phyloP scores from a whole-genome alignment of 2,329 filamentous ascomycete species.

The Hypoxylon sp. region DNA sequence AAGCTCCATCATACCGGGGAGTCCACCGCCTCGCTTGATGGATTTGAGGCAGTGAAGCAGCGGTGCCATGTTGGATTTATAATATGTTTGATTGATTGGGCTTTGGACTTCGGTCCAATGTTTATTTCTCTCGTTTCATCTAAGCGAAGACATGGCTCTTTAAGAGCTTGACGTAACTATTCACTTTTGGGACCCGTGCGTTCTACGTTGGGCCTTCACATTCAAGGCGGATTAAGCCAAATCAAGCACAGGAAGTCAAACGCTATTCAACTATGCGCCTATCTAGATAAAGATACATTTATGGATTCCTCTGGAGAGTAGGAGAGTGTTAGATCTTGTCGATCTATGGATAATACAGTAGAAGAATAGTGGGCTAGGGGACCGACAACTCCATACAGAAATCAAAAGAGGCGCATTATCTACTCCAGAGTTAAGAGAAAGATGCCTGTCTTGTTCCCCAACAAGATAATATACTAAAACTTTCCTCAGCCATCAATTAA shows the following conservation, averaged over 20 bases:
- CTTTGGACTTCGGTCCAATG: not conserved
- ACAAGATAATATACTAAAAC: not conserved
- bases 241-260: not conserved
- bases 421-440: not conserved
- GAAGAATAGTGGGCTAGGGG: not conserved
- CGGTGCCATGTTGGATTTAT: not conserved
- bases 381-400: not conserved
- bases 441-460: not conserved
- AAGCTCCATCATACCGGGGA: conserved; percentile 5
- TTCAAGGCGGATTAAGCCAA: not conserved
- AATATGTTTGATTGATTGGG: not conserved
- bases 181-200: not conserved
- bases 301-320: not conserved
- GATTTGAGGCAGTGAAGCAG: not conserved
- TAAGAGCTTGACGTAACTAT: not conserved
- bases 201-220: not conserved
- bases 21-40: conserved; percentile 5
- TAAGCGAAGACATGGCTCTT: not conserved
- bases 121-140: not conserved
- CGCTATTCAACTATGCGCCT: not conserved
- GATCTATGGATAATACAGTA: no score
- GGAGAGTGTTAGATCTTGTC: not conserved
- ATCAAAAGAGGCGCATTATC: not conserved
- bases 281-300: not conserved
- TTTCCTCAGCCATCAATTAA: not conserved